These are phyloP conservation scores for Nakaseomyces uthaithaninus DNA, from an alignment of 1,139 yeast species.

Conservation along the genomic window DNA sequence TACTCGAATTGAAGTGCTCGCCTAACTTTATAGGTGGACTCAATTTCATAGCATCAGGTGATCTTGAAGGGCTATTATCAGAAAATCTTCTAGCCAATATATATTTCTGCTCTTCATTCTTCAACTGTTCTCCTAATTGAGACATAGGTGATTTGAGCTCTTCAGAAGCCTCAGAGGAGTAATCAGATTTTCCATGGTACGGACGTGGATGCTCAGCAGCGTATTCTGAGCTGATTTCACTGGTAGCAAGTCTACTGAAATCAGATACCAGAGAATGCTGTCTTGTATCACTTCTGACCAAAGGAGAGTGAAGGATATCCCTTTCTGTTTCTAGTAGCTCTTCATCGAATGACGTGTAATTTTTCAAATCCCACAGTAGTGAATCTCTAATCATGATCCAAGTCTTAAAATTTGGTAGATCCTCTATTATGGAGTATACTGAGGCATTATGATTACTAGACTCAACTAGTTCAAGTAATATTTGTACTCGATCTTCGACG, in stretches of 20 bases:
- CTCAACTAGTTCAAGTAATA: conserved; percentile 24
- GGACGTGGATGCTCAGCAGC: conserved; percentile 4
- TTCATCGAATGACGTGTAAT: conserved; percentile 7
- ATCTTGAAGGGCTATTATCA: neutral
- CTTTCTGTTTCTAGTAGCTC: neutral
- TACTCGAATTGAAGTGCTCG: neutral
- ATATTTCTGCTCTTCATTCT: neutral
- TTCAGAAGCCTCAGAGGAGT: conserved; percentile 4
- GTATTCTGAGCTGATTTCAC: conserved; percentile 12
- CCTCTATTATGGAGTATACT: conserved; percentile 28
- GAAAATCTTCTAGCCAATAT: neutral
- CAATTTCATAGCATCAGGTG: neutral
- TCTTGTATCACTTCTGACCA: neutral
- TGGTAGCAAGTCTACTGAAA: conserved; percentile 14
- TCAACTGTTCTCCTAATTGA: conserved; percentile 6
- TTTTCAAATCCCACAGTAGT: conserved; percentile 29
- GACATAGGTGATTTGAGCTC: conserved; percentile 6
- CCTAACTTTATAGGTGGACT: neutral
- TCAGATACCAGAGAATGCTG: conserved; percentile 11
- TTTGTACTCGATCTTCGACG: conserved; percentile 17
- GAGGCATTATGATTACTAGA: conserved; percentile 30
- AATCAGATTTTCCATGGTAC: conserved; percentile 4
- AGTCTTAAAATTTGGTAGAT: conserved; percentile 26
- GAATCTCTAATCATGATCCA: conserved; percentile 32
- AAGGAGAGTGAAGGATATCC: neutral